These are phyloP conservation scores for Naganishia albida DNA, from an alignment of 1,284 basidiomycete species.

Conservation along the genomic window DNA sequence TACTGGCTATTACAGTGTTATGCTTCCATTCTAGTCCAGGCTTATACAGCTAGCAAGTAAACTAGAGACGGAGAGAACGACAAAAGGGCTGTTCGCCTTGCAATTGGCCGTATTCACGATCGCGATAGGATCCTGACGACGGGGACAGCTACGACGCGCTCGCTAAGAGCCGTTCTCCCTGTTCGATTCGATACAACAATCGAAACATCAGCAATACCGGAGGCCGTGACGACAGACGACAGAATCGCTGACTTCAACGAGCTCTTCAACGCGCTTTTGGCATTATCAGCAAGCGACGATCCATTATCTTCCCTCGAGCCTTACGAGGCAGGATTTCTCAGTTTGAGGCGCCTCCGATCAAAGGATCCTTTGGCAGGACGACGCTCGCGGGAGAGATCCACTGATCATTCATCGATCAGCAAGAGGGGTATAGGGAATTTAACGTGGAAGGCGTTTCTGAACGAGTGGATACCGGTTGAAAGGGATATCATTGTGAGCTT, in stretches of 20 bases:
- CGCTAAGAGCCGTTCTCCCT: too few relatives aligned
- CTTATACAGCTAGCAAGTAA: neutral
- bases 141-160: too few relatives aligned
- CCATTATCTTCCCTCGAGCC: too few relatives aligned
- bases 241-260: neutral
- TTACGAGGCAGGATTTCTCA: neutral
- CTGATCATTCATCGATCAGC: neutral
- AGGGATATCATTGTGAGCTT: neutral
- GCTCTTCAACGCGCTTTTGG: too few relatives aligned
- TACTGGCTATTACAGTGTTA: neutral
- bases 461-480: neutral
- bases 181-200: too few relatives aligned
- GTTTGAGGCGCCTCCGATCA: neutral
- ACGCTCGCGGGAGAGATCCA: neutral
- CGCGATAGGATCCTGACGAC: too few relatives aligned
- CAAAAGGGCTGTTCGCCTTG: neutral
- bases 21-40: slow-evolving; percentile 1
- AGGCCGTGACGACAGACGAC: neutral
- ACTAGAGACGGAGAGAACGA: neutral
- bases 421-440: neutral
- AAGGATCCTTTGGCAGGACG: neutral
- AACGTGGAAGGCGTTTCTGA: neutral
- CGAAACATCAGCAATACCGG: too few relatives aligned
- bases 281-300: neutral
- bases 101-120: neutral